Evolutionary conservation across 148 eudicot species (phyloP), one percentile per base, ranked within the genome.

Genomic region (Spergularia bocconei): DNA sequence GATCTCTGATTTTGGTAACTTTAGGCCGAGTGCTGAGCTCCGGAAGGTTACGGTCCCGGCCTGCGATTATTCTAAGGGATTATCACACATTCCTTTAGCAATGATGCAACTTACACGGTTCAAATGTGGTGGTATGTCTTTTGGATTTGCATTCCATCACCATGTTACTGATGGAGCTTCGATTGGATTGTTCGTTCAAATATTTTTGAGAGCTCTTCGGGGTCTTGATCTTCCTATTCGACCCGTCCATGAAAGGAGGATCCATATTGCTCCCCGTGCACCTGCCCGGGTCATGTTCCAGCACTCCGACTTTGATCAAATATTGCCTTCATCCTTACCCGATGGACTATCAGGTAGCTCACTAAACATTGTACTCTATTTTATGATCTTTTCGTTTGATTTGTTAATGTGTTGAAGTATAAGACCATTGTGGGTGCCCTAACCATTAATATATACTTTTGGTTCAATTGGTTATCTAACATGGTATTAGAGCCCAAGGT

Each of bases 41-140:
- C 76, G 77, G 21, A 69, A 41, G 16, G 63, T 77, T 50, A 78
- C 80, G 13, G n/a, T 50, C 52, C 84, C 89, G 2, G 39, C 76
- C 5, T 85, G 85, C 53, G 89, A 87, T 64, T 82, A 87, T 52
- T 60, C 82, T 44, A 6, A 44, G 15, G 84, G 77, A 23, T 75
- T 84, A 7, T 50, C 71, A 11, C 69, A 81, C 1, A 73, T 77
- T 20, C 84, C 89, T 12, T 78, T 87, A 10, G 25, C 82, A 21
- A 77, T 87, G 75, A 68, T 74, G 16, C 77, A 67, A 19, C 7
- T 67, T 4, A 67, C 70, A 13, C 54, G 70, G 0, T 67, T 67
- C 19, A 47, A 19, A 47, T 67, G 70, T 67, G 70, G 55, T n/a
- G 70, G 70, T 19, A 54, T 67, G 0, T 47, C 53, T 11, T 4